These are phyloP conservation scores for Diplodia seriata DNA, from an alignment of 2,329 filamentous ascomycete genomes.

Conservation along the genomic window DNA sequence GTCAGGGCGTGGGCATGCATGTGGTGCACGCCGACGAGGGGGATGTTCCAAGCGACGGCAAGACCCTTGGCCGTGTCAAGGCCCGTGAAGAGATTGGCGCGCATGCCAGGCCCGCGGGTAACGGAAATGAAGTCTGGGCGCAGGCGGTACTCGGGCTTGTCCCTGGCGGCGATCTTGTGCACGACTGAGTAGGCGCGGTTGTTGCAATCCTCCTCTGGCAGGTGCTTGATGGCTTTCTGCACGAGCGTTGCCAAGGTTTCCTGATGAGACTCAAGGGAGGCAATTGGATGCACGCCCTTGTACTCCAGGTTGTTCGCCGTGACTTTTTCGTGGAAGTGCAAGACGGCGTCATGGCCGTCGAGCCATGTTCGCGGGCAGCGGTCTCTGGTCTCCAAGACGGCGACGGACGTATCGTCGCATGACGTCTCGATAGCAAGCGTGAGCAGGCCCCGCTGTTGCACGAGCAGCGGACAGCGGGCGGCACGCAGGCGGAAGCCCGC, in stretches of 20 bases:
- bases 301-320: conserved; percentile 80
- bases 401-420: conserved; percentile 93
- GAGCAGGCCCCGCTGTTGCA: conserved; percentile 42
- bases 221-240: conserved; percentile 63
- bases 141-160: conserved; percentile 26
- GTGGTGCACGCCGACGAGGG: conserved; percentile 80
- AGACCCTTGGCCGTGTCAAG: conserved; percentile 87
- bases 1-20: conserved; percentile 98
- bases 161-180: neutral
- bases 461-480: conserved; percentile 1
- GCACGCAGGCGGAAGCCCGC: conserved; percentile 1
- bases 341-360: conserved; percentile 53
- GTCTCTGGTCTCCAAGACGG: conserved; percentile 66
- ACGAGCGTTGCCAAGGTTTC: conserved; percentile 72
- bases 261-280: conserved; percentile 78
- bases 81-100: conserved; percentile 76
- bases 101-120: conserved; percentile 91
- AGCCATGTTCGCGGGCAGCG: conserved; percentile 32
- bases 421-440: conserved; percentile 80
- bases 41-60: conserved; percentile 80
- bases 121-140: conserved; percentile 85
- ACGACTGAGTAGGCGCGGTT: neutral
- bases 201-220: conserved; percentile 53
- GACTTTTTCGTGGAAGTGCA: conserved; percentile 81
- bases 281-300: conserved; percentile 79